phyloP scores from a whole-genome alignment of 2,329 filamentous ascomycete genomes.

The Penicillium sumatraense region DNA sequence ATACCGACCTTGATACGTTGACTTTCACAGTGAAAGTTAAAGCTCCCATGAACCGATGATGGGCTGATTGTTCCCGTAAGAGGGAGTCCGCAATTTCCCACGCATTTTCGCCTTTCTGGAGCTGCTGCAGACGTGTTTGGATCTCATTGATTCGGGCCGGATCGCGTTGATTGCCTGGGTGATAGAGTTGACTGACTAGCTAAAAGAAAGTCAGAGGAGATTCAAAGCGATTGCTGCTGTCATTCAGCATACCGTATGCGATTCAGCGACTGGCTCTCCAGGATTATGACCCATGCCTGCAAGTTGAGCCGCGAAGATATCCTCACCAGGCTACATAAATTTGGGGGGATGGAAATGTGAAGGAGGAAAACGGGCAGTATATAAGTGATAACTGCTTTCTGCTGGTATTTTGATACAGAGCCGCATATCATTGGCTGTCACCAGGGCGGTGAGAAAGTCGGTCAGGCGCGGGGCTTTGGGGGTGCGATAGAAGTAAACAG shows the following conservation, averaged over 20 bases:
- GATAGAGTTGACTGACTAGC: conserved; percentile 48
- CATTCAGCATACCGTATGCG: conserved; percentile 17
- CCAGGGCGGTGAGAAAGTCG: neutral
- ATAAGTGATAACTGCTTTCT: conserved; percentile 6
- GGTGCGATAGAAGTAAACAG: neutral
- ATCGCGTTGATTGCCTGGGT: conserved; percentile 50
- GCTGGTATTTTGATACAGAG: neutral
- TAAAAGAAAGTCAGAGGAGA: conserved; percentile 24
- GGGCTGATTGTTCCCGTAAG: conserved; percentile 66
- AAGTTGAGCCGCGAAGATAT: conserved; percentile 16
- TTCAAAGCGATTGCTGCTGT: neutral
- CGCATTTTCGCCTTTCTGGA: conserved; percentile 79
- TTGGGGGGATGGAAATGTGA: neutral
- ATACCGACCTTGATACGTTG: conserved; percentile 77
- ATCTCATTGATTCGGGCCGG: conserved; percentile 54
- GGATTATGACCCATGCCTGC: conserved; percentile 9
- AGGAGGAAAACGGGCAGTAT: conserved; percentile 11
- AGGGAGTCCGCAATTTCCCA: conserved; percentile 85
- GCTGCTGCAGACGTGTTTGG: conserved; percentile 75
- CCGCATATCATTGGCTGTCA: neutral
- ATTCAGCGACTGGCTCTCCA: conserved; percentile 19
- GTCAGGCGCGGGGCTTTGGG: conserved; percentile 1
- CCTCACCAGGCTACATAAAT: neutral
- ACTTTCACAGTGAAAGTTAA: conserved; percentile 93
- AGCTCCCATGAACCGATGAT: conserved; percentile 89